Base-by-base conservation (phyloP, 2,329 filamentous ascomycete species). In the Ophiobolus disseminans region DNA sequence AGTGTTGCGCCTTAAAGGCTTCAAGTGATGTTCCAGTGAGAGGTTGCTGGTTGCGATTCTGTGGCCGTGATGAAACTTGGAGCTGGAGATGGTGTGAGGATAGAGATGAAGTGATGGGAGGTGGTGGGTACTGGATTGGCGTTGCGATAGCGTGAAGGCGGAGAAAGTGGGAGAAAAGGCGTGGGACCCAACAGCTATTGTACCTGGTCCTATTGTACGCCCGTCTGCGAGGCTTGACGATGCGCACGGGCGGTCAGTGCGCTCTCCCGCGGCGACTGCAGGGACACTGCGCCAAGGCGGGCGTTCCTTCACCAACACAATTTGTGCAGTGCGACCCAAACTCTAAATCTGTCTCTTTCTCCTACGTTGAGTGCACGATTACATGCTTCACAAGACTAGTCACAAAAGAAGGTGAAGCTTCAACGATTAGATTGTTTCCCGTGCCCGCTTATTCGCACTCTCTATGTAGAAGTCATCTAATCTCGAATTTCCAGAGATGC, bases 211-310 rank as follows among this genome's bases (percentile, higher is more conserved):
- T 16, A 40, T 49, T 26, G 53, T 26, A 16, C 28, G 13, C 13
- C 9, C 13, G 16, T 31, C 7, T 5, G 13, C n/a, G 20, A 42
- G 45, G 48, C 51, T 49, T 21, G 43, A 47, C 22, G 26, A 19
- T 39, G 7, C 35, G n/a, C 19, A 22, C 43, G 48, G 48, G 37
- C 42, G 41, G 47, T 42, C 46, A 40, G 41, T 45, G 53, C 50
- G 50, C 55, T 50, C 53, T 58, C 44, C 55, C 53, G 55, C 53
- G 55, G 55, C 53, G 55, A 56, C 40, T 9, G 30, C 52, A 49
- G 44, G 52, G 48, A 39, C 55, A 25, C 38, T 14, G 25, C 31
- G 53, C 50, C 50, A 52, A 51, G 51, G 26, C 41, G 17, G 37
- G 32, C 21, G 23, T 45, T 14, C 19, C 21, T 19, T 17, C 14